Evolutionary conservation across 2,329 filamentous ascomycete species (phyloP).

Genomic region (Westerdykella ornata): DNA sequence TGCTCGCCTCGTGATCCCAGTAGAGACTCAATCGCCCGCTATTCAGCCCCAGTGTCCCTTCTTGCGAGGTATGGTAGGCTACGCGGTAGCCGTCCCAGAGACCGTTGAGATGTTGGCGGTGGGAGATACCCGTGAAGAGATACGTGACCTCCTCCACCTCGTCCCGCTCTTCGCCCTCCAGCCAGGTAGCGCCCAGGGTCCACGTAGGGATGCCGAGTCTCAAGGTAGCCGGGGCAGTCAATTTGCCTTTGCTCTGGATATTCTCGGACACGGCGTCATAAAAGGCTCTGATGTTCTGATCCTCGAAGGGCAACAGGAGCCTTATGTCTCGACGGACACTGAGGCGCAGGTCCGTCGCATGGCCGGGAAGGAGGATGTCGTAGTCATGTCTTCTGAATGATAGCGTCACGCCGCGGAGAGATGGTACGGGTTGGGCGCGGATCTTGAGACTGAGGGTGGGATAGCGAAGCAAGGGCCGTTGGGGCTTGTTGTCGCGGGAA

Average conservation of each 20-base stretch:
- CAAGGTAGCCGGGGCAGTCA: constrained; percentile 23
- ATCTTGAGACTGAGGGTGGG: constrained; percentile 23
- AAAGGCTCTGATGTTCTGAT: constrained; percentile 15
- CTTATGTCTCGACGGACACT: constrained; percentile 11
- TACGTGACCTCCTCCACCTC: constrained; percentile 14
- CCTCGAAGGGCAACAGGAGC: constrained; percentile 6
- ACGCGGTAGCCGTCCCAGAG: constrained; percentile 8
- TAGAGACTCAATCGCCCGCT: constrained; percentile 16
- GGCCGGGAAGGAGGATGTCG: constrained; percentile 28
- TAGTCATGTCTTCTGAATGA: constrained; percentile 17
- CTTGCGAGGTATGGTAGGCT: constrained; percentile 19
- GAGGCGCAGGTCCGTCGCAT: constrained; percentile 27
- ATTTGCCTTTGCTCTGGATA: constrained; percentile 22
- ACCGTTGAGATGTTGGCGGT: constrained; percentile 19
- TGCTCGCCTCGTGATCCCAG: constrained; percentile 4
- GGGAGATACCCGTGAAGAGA: constrained; percentile 25
- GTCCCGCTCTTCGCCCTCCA: constrained; percentile 4
- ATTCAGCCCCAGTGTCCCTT: constrained; percentile 24
- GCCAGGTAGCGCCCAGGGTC: constrained; percentile 12
- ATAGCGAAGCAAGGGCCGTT: constrained; percentile 10
- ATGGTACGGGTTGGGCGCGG: constrained; percentile 8
- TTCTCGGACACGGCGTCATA: constrained; percentile 15
- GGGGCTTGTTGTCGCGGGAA: constrained; percentile 5
- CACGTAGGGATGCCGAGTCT: constrained; percentile 25
- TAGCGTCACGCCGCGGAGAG: constrained; percentile 17